Evolutionary conservation across 371 early-diverging fungal genomes (phyloP), one percentile per base, ranked within the genome.

Genomic region (Mortierella sp.): DNA sequence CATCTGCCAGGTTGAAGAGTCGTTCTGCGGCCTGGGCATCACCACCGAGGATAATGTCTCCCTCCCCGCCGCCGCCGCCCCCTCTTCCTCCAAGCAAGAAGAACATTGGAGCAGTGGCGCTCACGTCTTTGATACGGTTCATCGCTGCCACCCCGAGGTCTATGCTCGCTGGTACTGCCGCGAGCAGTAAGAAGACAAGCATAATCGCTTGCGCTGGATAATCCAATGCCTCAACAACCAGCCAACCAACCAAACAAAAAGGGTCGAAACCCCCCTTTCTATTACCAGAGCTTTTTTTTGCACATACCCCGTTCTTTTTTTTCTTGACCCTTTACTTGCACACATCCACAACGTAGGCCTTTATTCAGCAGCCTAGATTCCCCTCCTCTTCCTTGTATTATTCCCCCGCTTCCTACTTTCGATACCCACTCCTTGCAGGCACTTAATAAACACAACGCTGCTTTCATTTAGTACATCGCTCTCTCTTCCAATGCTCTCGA

Each of bases 21-120:
- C 83, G 31, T 82, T 92, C n/a, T 90, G 90, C 24, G 92, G 93
- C 0, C 82, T 94, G 1, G 61, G 54, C 16, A 72, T 76, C 55
- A 50, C 77, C 14, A 69, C 53, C 8, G 34, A 31, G 13, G 61
- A 69, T 40, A 28, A 34, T 10, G 50, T 43, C 21, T 61, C 61
- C 9, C 16, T 61, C 34, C 61, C 61, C 2, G 2, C 26, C 5
- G 10, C 34, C 14, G n/a, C 46, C 28, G 16, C 46, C 26, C 24
- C 44, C 26, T 43, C 70, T 9, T 44, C 53, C 31, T 80, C 76
- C 3, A 72, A 26, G 57, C 26, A n/a, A 28, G 26, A 71, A 21
- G 46, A 64, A 8, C 21, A 43, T 3, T 67, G 74, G 72, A 75
- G 59, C 53, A 73, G 70, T 76, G 75, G 77, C 26, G 71, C 48